phyloP scores from a whole-genome alignment of 305 asterid genomes.

The Striga hermonthica region DNA sequence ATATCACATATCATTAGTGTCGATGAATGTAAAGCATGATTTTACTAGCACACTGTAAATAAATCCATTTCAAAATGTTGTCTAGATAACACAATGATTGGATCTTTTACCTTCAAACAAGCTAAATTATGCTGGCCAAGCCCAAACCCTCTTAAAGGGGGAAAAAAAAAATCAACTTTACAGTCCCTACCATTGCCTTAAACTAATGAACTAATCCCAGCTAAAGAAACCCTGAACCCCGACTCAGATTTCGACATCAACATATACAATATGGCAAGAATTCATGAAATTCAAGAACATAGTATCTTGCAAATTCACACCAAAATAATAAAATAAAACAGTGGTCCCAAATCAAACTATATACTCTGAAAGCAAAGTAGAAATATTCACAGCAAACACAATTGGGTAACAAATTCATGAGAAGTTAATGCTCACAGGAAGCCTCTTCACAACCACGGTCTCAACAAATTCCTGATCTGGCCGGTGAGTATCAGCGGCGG shows the following conservation, averaged over 20 bases:
- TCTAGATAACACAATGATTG: too few relatives aligned
- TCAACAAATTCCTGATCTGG: conserved; percentile 50
- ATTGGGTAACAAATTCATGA: conserved; percentile 3
- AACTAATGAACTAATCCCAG: background rate
- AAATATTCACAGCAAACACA: conserved; percentile 7
- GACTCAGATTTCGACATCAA: conserved; percentile 12
- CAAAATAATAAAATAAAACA: background rate
- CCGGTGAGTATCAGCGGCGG: conserved; percentile 40
- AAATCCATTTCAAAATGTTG: too few relatives aligned
- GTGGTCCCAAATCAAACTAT: conserved; percentile 18
- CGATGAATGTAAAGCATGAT: too few relatives aligned
- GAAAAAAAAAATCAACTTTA: background rate
- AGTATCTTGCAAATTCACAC: too few relatives aligned
- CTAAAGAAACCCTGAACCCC: conserved; percentile 22
- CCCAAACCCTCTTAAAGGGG: conserved; percentile 1
- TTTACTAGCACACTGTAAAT: too few relatives aligned
- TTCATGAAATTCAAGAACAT: conserved; percentile 21
- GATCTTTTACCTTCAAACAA: conserved; percentile 16
- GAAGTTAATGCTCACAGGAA: conserved; percentile 51
- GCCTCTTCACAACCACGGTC: conserved; percentile 58
- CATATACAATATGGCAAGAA: conserved; percentile 2
- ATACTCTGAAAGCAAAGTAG: conserved; percentile 9
- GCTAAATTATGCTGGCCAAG: conserved; percentile 12
- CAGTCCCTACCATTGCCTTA: conserved; percentile 12
- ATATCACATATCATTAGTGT: too few relatives aligned